Conservation (phyloP, 306 rosid genomes). For the Sindora glabra region DNA sequence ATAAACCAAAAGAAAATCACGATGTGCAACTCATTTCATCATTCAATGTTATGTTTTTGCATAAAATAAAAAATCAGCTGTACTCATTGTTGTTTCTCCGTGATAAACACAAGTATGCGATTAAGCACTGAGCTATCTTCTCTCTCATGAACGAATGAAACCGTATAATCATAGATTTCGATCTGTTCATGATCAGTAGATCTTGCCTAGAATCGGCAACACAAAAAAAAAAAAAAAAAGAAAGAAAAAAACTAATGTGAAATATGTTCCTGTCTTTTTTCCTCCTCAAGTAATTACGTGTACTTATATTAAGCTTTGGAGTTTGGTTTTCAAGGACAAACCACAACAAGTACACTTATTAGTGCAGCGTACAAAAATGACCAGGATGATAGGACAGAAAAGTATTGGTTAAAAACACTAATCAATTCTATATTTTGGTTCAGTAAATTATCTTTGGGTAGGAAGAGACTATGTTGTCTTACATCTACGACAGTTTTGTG, state of each 20-base stretch:
- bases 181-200: too few relatives aligned
- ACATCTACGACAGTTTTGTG: neutral
- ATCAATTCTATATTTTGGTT: neutral
- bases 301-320: neutral
- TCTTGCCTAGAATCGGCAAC: too few relatives aligned
- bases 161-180: neutral
- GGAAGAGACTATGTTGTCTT: neutral
- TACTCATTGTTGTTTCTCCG: constrained; percentile 21
- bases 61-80: too few relatives aligned
- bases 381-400: neutral
- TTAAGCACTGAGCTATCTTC: constrained; percentile 15
- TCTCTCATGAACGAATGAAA: constrained; percentile 2
- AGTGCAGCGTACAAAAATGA: constrained; percentile 1
- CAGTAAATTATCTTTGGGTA: neutral
- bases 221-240: too few relatives aligned
- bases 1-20: too few relatives aligned
- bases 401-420: constrained; percentile 1
- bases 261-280: too few relatives aligned
- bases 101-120: constrained; percentile 10
- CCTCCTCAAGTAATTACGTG: too few relatives aligned
- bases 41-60: too few relatives aligned
- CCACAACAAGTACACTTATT: neutral
- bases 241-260: too few relatives aligned
- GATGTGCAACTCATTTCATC: too few relatives aligned
- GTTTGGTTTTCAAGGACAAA: neutral